Base-by-base conservation (phyloP, 202 grass and related monocot genomes). In the Sporobolus alterniflorus region DNA sequence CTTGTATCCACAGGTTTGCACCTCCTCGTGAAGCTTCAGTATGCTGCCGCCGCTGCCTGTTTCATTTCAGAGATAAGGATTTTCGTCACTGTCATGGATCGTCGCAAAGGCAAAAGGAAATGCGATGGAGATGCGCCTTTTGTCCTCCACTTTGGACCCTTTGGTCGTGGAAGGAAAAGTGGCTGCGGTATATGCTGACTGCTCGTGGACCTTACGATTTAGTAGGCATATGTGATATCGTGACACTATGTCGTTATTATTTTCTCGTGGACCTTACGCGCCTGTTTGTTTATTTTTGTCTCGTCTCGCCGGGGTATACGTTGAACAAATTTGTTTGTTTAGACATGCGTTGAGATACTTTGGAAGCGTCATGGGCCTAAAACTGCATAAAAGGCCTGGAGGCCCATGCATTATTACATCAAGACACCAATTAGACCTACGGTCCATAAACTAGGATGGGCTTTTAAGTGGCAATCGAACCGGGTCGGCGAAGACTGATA, bases 1-100 rank as follows among this genome's bases (percentile, higher is more conserved):
- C 77, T 85, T 77, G 84, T 95, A 98, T 46, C 91, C 95, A 32
- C 95, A 98, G 60, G 88, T 98, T 50, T 95, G 92, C 61, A 98
- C 95, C 24, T 98, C 95, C 64, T 91, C 82, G 24, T 93, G 92
- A 36, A 98, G 78, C 86, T 95, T 95, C 84, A 98, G 84, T 26
- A 98, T 86, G 63, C 84, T 98, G 67, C 90, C 90, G 56, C 95
- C 88, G 67, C 70, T 67, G 43, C 88, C 95, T 98, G 88, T 67
- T 78, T n/a, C n/a, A 52, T 24, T 82, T 61, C 47, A 71, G 76
- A 62, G 83, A 84, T 86, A 90, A 81, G 74, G 66, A 15, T 89
- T 55, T 79, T 77, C 39, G 73, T 80, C 83, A 54, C 36, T 89
- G 71, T 82, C 76, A 63, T 87, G 77, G 40, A 61, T 71, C 40